Evolutionary conservation across 2,329 filamentous ascomycete species (phyloP).

Genomic region (Fusarium oligoseptatum): DNA sequence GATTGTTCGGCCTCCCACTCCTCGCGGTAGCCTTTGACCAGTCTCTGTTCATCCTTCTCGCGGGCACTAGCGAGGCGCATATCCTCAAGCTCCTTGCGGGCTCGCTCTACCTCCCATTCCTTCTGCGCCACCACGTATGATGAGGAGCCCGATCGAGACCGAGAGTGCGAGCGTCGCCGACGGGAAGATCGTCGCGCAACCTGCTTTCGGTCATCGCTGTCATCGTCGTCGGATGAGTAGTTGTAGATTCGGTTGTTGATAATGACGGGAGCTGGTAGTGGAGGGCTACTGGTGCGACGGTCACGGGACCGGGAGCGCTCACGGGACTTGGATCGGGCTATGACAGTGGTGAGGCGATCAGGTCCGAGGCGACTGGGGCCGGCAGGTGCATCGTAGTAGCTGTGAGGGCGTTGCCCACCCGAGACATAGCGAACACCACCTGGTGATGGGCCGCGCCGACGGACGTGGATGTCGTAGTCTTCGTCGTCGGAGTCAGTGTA

Average conservation of each 20-base stretch:
- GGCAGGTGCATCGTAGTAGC: conserved; percentile 57
- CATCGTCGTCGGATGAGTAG: conserved; percentile 58
- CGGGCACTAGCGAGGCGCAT: conserved; percentile 57
- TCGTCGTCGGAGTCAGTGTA: conserved; percentile 63
- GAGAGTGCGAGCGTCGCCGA: conserved; percentile 49
- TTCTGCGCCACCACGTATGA: conserved; percentile 59
- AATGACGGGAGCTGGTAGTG: conserved; percentile 60
- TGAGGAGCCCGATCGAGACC: conserved; percentile 53
- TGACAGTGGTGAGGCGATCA: conserved; percentile 61
- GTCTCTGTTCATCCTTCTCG: conserved; percentile 52
- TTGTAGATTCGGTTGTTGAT: conserved; percentile 71
- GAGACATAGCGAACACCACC: conserved; percentile 62
- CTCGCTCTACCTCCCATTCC: conserved; percentile 55
- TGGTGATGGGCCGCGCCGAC: conserved; percentile 57
- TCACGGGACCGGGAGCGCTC: conserved; percentile 63
- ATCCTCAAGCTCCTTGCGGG: conserved; percentile 59
- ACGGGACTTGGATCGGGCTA: conserved; percentile 55
- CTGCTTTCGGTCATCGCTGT: conserved; percentile 48
- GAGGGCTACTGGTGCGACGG: conserved; percentile 59
- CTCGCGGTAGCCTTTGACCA: conserved; percentile 46
- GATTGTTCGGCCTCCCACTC: conserved; percentile 48
- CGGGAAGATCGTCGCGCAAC: conserved; percentile 44
- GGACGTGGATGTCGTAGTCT: conserved; percentile 66
- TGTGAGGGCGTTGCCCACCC: conserved; percentile 53
- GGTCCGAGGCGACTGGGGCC: conserved; percentile 59